Conservation (phyloP, 176 grass and related monocot genomes). For the Avena insularis region DNA sequence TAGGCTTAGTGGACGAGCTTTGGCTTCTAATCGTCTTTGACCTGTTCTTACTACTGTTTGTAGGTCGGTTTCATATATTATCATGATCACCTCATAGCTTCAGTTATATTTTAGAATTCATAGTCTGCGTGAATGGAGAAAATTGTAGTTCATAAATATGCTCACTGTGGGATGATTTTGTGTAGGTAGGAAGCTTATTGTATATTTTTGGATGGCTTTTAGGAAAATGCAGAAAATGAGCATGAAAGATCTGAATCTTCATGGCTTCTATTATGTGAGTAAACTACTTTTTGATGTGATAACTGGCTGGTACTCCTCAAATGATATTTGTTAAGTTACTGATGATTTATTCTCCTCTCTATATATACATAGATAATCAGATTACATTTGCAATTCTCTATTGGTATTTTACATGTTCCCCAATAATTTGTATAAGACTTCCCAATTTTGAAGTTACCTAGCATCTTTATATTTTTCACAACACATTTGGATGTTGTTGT, state of each 20-base stretch:
- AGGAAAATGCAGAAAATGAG: slow-evolving; percentile 83
- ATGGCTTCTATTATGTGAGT: slow-evolving; percentile 92
- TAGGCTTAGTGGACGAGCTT: neutral
- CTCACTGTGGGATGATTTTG: neutral
- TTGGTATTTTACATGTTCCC: neutral
- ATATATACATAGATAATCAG: slow-evolving; percentile 68
- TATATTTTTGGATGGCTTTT: slow-evolving; percentile 58
- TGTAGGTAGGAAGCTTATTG: too few relatives aligned
- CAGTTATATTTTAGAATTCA: neutral
- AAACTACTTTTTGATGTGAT: slow-evolving; percentile 27
- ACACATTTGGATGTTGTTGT: neutral
- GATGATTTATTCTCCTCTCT: slow-evolving; percentile 40
- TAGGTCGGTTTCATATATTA: neutral
- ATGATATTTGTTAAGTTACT: slow-evolving; percentile 9
- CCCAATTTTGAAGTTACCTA: neutral
- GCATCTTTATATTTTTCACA: neutral
- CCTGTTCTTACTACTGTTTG: neutral
- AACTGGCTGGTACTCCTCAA: neutral
- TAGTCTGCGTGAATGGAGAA: neutral
- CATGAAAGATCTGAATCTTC: slow-evolving; percentile 69
- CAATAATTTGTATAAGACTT: neutral
- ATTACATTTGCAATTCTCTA: slow-evolving; percentile 64
- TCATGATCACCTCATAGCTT: neutral
- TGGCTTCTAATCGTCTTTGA: neutral
- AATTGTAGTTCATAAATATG: neutral